A percentile compares a stretch with the other conserved stretches of the same genome.
Conservation (phyloP, 2,329 filamentous ascomycete genomes). For the Huntiella omanensis region DNA sequence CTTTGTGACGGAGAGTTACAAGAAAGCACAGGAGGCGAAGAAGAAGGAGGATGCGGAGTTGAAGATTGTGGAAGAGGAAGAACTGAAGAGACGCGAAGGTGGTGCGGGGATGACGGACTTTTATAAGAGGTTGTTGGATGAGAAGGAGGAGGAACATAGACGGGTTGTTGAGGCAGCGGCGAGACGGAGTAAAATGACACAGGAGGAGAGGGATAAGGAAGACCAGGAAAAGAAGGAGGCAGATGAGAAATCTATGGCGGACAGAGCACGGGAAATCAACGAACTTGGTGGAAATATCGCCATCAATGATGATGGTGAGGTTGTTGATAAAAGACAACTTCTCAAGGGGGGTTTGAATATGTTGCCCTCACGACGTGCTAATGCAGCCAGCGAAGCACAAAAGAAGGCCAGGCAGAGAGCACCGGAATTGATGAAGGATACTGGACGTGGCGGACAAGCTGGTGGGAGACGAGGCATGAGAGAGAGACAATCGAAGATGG, state of each 20-base stretch:
- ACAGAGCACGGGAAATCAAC: conserved; percentile 49
- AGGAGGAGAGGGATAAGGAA: conserved; percentile 16
- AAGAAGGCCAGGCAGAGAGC: conserved; percentile 5
- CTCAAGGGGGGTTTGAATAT: conserved; percentile 61
- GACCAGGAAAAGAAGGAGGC: conserved; percentile 13
- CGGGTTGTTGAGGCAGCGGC: conserved; percentile 51
- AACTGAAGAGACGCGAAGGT: conserved; percentile 41
- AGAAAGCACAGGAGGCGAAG: conserved; percentile 62
- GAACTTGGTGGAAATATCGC: conserved; percentile 41
- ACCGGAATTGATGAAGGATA: conserved; percentile 1
- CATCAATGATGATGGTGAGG: conserved; percentile 65
- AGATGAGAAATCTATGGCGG: conserved; percentile 36
- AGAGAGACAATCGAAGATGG: conserved; percentile 59
- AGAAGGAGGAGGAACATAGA: conserved; percentile 49
- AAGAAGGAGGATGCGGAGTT: conserved; percentile 53
- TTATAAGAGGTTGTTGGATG: conserved; percentile 54
- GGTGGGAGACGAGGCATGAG: conserved; percentile 39
- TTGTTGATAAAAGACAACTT: conserved; percentile 69
- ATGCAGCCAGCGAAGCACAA: neutral
- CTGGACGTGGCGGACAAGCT: conserved; percentile 14
- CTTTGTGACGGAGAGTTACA: conserved; percentile 72
- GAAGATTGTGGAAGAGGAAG: conserved; percentile 41
- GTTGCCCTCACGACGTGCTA: conserved; percentile 19
- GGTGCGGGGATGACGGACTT: conserved; percentile 56
- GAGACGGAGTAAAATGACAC: conserved; percentile 27